Percentiles rank a stretch among this genome's conserved stretches.
Conservation (phyloP, 1,284 basidiomycete genomes). For the Trametes versicolor region DNA sequence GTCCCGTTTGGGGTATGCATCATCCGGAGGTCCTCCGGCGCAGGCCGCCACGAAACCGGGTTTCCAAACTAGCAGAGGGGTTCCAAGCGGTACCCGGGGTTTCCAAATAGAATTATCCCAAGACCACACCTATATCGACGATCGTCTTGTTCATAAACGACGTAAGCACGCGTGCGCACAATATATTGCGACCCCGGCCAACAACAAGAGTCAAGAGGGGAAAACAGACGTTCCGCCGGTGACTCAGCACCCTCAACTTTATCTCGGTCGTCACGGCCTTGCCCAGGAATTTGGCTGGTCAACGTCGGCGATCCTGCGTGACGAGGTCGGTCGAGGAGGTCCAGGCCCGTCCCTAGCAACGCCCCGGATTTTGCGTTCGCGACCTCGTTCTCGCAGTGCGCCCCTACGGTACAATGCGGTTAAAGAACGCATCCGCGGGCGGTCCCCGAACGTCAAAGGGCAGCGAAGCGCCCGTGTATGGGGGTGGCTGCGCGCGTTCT, state of each 20-base stretch:
- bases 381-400: background rate
- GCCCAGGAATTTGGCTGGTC: background rate
- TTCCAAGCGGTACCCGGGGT: too few species aligned
- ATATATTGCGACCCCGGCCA: background rate
- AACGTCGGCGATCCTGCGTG: background rate
- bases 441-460: slow-evolving; percentile 18
- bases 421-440: background rate
- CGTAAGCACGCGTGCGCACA: slow-evolving; percentile 8
- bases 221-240: slow-evolving; percentile 7
- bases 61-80: too few species aligned
- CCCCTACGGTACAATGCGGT: background rate
- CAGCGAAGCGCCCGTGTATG: slow-evolving; percentile 3
- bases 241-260: slow-evolving; percentile 14
- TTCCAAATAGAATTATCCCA: too few species aligned
- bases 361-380: background rate
- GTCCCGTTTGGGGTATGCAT: too few species aligned
- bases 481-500: slow-evolving; percentile 19
- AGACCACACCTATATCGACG: background rate
- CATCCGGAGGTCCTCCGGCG: too few species aligned
- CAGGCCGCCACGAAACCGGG: too few species aligned
- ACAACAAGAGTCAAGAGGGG: background rate
- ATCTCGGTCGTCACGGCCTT: slow-evolving; percentile 1
- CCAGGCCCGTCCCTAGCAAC: background rate
- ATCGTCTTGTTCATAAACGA: slow-evolving; percentile 14
- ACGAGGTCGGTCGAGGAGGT: background rate